Conservation (phyloP, 495 filamentous ascomycete species). For the Penicillium lagena region DNA sequence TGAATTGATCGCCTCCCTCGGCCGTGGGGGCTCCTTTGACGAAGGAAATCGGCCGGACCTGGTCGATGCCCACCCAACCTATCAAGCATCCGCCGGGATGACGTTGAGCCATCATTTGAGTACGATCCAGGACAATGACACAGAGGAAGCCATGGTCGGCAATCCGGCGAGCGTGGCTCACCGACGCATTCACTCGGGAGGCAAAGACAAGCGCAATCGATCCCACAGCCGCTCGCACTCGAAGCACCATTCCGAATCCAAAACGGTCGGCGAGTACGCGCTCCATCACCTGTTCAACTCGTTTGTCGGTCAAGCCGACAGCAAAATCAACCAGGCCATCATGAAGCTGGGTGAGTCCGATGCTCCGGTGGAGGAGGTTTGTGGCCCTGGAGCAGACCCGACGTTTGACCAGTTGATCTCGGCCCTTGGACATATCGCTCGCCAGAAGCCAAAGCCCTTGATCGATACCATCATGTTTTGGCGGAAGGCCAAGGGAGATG, state of each 20-base stretch:
- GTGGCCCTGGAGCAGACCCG: constrained; percentile 80
- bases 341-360: constrained; percentile 67
- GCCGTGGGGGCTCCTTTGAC: constrained; percentile 27
- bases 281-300: constrained; percentile 94
- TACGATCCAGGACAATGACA: constrained; percentile 38
- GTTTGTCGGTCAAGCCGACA: constrained; percentile 77
- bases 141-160: constrained; percentile 14
- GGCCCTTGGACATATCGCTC: constrained; percentile 87
- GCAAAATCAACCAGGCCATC: constrained; percentile 83
- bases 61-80: constrained; percentile 21
- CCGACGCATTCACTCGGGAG: constrained; percentile 44
- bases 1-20: constrained; percentile 70
- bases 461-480: constrained; percentile 97
- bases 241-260: constrained; percentile 66
- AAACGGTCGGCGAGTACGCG: constrained; percentile 93
- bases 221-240: constrained; percentile 79
- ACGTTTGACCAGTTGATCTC: constrained; percentile 94
- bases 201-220: constrained; percentile 61
- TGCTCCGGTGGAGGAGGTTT: constrained; percentile 77
- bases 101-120: constrained; percentile 21
- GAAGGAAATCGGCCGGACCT: constrained; percentile 23
- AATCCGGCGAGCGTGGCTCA: constrained; percentile 23
- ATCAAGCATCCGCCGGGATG: constrained; percentile 15
- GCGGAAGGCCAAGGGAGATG: constrained; percentile 91
- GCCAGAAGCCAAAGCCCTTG: constrained; percentile 87